These are phyloP conservation scores for Lasiodiplodia sp. DNA, from an alignment of 2,329 filamentous ascomycete genomes.

Conservation along the genomic window DNA sequence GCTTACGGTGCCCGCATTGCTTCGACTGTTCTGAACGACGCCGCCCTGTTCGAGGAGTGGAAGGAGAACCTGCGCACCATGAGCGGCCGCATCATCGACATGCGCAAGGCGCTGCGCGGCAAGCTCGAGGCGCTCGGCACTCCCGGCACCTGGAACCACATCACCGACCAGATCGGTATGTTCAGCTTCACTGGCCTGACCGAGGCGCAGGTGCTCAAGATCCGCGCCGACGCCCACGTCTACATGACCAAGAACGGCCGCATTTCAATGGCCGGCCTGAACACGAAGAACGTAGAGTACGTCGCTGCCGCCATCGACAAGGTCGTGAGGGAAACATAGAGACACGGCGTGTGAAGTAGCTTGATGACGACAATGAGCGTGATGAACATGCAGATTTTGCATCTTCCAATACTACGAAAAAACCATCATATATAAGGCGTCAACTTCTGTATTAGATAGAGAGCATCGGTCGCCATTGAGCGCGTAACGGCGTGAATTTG, in stretches of 20 bases:
- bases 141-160: conserved; percentile 93
- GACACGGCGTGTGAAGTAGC: background rate
- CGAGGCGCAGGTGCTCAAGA: conserved; percentile 74
- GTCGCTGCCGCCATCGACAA: conserved; percentile 89
- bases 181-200: conserved; percentile 90
- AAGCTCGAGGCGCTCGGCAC: conserved; percentile 87
- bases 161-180: conserved; percentile 99
- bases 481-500: background rate
- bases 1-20: conserved; percentile 93
- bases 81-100: conserved; percentile 92
- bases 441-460: conserved; percentile 14
- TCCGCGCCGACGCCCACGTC: conserved; percentile 75
- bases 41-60: conserved; percentile 85
- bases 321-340: conserved; percentile 68
- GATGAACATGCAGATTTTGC: background rate
- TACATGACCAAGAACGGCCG: conserved; percentile 98
- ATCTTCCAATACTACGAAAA: background rate
- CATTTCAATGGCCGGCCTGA: conserved; percentile 98
- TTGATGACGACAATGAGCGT: background rate
- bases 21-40: conserved; percentile 82
- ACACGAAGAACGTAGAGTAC: conserved; percentile 90
- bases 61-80: conserved; percentile 90
- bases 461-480: background rate
- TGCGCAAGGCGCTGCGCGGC: conserved; percentile 79
- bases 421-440: background rate